A percentile compares a stretch with the other conserved stretches of the same genome.
Evolutionary conservation across 1,284 basidiomycete genomes (phyloP).

Genomic region (Inonotus obliquus): DNA sequence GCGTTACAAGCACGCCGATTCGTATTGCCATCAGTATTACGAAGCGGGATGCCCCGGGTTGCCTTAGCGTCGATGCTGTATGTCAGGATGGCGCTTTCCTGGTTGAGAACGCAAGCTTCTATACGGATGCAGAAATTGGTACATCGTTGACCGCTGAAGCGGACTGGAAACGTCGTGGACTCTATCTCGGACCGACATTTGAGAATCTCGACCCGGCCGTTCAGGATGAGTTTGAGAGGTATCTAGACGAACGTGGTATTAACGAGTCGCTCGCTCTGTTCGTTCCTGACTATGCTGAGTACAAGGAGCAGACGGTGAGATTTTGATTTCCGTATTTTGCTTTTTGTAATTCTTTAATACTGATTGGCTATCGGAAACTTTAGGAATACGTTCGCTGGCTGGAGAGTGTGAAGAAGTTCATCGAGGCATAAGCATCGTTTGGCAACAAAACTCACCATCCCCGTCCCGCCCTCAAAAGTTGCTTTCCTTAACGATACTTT

Average conservation of each 20-base stretch:
- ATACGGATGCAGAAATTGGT: constrained; percentile 68
- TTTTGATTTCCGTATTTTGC: constrained; percentile 21
- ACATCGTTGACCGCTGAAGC: constrained; percentile 82
- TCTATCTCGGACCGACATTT: constrained; percentile 94
- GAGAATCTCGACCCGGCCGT: constrained; percentile 85
- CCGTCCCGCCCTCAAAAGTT: too few species aligned
- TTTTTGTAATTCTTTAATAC: constrained; percentile 1
- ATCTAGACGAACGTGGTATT: constrained; percentile 83
- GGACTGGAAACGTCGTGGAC: constrained; percentile 88
- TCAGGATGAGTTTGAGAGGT: constrained; percentile 84
- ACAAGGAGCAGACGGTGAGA: constrained; percentile 83
- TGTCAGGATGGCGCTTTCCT: constrained; percentile 83
- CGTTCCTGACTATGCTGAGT: constrained; percentile 79
- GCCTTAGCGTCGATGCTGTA: constrained; percentile 76
- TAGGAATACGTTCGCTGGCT: constrained; percentile 94
- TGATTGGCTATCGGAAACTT: constrained; percentile 10
- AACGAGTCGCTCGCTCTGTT: constrained; percentile 78
- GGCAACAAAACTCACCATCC: background rate
- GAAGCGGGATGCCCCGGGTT: constrained; percentile 59
- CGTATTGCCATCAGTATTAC: constrained; percentile 80
- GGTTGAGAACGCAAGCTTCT: constrained; percentile 88
- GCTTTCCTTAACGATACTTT: background rate
- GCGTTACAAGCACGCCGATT: constrained; percentile 48
- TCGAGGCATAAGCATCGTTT: constrained; percentile 52
- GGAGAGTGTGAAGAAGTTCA: constrained; percentile 76